These are phyloP conservation scores for Orbilia ellipsospora DNA, from an alignment of 2,329 filamentous ascomycete genomes.

Conservation along the genomic window DNA sequence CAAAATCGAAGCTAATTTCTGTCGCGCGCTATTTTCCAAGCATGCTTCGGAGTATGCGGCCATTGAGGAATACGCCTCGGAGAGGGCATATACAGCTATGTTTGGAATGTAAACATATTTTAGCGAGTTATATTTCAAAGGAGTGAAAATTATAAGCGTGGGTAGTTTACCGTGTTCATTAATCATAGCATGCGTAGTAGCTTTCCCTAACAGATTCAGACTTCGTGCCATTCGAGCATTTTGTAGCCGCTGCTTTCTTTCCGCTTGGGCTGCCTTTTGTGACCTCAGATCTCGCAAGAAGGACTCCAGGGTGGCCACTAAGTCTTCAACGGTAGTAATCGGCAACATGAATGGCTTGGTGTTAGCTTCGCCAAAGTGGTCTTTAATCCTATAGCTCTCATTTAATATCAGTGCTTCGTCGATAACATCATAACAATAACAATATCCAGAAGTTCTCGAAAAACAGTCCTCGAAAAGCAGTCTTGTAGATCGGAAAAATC, in stretches of 20 bases:
- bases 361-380: background rate
- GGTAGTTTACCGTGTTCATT: slow-evolving; percentile 25
- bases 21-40: slow-evolving; percentile 16
- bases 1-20: slow-evolving; percentile 19
- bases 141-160: background rate
- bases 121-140: background rate
- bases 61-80: slow-evolving; percentile 32
- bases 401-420: background rate
- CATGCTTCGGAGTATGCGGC: slow-evolving; percentile 38
- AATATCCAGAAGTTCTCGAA: too few relatives aligned
- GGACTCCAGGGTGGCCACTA: slow-evolving; percentile 25
- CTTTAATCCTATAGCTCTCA: slow-evolving; percentile 8
- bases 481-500: background rate
- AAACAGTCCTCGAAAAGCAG: too few relatives aligned
- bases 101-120: background rate
- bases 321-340: slow-evolving; percentile 25
- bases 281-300: slow-evolving; percentile 33
- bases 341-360: slow-evolving; percentile 27
- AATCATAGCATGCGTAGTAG: slow-evolving; percentile 22
- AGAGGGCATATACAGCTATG: slow-evolving; percentile 27
- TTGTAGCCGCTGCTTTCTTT: slow-evolving; percentile 14
- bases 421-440: too few relatives aligned
- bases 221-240: slow-evolving; percentile 30
- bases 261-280: slow-evolving; percentile 6
- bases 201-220: slow-evolving; percentile 39